phyloP scores from a whole-genome alignment of 1,284 basidiomycete genomes.

The Stygiomarasmius scandens region DNA sequence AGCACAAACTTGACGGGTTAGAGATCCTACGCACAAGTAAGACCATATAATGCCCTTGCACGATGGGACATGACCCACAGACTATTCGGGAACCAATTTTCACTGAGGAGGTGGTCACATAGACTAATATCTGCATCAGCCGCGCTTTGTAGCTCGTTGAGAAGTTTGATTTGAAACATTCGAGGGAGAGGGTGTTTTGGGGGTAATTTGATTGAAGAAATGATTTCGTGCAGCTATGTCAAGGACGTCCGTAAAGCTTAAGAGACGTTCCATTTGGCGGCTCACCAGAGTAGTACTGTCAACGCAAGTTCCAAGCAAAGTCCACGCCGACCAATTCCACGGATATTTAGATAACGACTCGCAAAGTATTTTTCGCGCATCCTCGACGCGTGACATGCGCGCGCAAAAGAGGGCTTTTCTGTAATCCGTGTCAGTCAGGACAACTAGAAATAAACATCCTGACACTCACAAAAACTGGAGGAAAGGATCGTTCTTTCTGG shows the following conservation, averaged over 20 bases:
- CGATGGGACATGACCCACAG: conserved; percentile 86
- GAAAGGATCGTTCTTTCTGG: conserved; percentile 71
- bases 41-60: conserved; percentile 87
- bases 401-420: conserved; percentile 84
- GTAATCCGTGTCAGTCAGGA: conserved; percentile 7
- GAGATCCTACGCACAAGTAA: conserved; percentile 62
- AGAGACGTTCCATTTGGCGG: conserved; percentile 15
- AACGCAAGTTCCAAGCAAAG: conserved; percentile 77
- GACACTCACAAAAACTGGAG: conserved; percentile 77
- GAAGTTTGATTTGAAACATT: conserved; percentile 89
- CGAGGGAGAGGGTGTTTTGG: conserved; percentile 74
- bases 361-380: conserved; percentile 84
- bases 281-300: conserved; percentile 88
- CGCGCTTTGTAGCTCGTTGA: conserved; percentile 88
- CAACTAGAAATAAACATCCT: conserved; percentile 7
- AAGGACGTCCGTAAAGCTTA: conserved; percentile 18
- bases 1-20: conserved; percentile 13
- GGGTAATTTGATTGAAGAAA: conserved; percentile 67
- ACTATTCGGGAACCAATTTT: conserved; percentile 80
- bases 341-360: conserved; percentile 81
- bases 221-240: conserved; percentile 60
- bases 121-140: conserved; percentile 81
- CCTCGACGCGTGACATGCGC: conserved; percentile 77
- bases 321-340: conserved; percentile 98
- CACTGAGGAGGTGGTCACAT: conserved; percentile 74